Evolutionary conservation across 2,329 filamentous ascomycete genomes (phyloP).

Genomic region (Alternaria postmessia): DNA sequence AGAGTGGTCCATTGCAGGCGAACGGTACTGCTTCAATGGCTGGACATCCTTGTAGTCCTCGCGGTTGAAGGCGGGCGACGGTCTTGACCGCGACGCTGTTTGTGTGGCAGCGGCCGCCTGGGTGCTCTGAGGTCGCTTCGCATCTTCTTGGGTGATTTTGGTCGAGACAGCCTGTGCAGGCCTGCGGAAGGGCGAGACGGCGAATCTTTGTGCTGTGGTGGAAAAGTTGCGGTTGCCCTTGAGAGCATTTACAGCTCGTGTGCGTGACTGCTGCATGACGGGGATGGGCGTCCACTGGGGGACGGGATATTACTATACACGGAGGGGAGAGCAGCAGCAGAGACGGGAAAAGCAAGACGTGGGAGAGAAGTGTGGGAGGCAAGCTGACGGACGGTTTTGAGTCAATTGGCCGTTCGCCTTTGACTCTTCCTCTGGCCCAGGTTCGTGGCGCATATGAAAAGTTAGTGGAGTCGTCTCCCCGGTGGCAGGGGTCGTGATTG

Average conservation of each 20-base stretch:
- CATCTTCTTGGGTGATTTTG: constrained; percentile 49
- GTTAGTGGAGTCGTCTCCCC: constrained; percentile 20
- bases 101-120: constrained; percentile 47
- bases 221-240: constrained; percentile 56
- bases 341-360: constrained; percentile 14
- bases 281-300: constrained; percentile 25
- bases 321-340: constrained; percentile 11
- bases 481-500: constrained; percentile 18
- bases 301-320: constrained; percentile 17
- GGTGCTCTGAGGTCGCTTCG: constrained; percentile 55
- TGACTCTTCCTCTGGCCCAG: constrained; percentile 14
- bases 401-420: constrained; percentile 24
- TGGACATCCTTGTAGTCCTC: constrained; percentile 55
- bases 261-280: constrained; percentile 49
- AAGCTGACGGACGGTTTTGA: constrained; percentile 20
- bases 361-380: background rate
- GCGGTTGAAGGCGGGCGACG: constrained; percentile 61
- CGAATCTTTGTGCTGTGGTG: constrained; percentile 50
- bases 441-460: constrained; percentile 19
- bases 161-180: constrained; percentile 44
- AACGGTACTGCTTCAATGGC: constrained; percentile 56
- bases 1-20: constrained; percentile 62
- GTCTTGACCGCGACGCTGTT: constrained; percentile 38
- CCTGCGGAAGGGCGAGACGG: constrained; percentile 55
- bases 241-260: constrained; percentile 46